Base-by-base conservation (phyloP, 208 protist species). In the Wallacemonas collosoma region DNA sequence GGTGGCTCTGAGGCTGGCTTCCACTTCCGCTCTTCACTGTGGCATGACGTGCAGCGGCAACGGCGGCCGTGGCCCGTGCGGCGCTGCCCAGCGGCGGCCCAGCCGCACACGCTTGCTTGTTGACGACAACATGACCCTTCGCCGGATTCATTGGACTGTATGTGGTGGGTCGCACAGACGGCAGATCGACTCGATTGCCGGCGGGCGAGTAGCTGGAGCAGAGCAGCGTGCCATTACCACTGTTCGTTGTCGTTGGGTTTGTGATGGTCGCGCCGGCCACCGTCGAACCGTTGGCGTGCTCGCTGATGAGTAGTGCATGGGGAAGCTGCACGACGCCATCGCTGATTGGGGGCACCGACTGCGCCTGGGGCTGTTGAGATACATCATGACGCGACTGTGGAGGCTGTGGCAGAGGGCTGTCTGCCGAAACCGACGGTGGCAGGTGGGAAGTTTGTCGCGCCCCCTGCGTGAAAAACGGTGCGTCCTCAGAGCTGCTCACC, bases 201-300 rank as follows among this genome's bases (percentile, higher is more conserved):
- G 36, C 36, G 1, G 60, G 60, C 40, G 60, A 65, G 60, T 65
- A 65, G 60, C 60, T 65, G 40, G 6, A 53, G 60, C 8, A 6
- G 15, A 65, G 60, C 60, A 50, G 44, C 11, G 60, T 65, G 41
- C 8, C 60, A 12, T 44, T 65, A 17, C 7, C 43, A 36, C 60
- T 51, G n/a, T 3, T 60, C 5, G 48, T 48, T 8, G n/a, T 68
- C 47, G 44, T 56, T 4, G 63, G 11, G 50, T 2, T 70, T 9
- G 14, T 12, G 8, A 5, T 56, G 57, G 57, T 61, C 14, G 0
- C 48, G 39, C 8, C 45, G 4, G 67, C 45, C 51, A 36, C 45
- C 39, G 54, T 3, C 48, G 47, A 38, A 44, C 6, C 9, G 63
- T 12, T 68, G 63, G 9, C 47, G 63, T 55, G 64, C 9, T 69